Percentiles rank a stretch among this genome's conserved stretches.
Evolutionary conservation across 306 rosid genomes (phyloP).

Genomic region (Lathyrus oleraceus): DNA sequence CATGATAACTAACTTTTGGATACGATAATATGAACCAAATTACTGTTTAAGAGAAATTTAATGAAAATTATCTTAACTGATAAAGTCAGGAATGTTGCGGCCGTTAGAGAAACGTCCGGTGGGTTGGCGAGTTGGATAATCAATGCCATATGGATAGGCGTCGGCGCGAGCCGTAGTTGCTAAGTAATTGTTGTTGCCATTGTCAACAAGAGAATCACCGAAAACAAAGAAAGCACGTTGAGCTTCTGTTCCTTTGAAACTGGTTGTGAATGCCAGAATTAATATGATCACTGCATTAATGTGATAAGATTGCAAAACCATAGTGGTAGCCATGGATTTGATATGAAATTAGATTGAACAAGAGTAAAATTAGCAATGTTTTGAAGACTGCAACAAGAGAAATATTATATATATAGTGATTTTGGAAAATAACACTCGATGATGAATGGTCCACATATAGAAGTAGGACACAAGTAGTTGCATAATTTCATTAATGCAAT

Average conservation of each 20-base stretch:
- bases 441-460: background rate
- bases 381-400: background rate
- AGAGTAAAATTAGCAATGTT: background rate
- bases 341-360: background rate
- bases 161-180: conserved; percentile 80
- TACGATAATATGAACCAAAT: no score
- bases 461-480: background rate
- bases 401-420: conserved; percentile 28
- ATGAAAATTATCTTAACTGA: conserved; percentile 45
- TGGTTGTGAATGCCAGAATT: conserved; percentile 20
- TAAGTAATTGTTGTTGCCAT: conserved; percentile 71
- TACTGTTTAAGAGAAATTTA: background rate
- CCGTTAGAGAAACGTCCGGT: conserved; percentile 93
- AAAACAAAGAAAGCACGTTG: conserved; percentile 77
- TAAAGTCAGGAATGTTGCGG: conserved; percentile 72
- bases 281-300: background rate
- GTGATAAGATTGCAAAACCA: conserved; percentile 19
- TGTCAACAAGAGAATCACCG: conserved; percentile 82
- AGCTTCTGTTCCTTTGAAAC: conserved; percentile 47
- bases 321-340: conserved; percentile 14
- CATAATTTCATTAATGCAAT: background rate
- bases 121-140: conserved; percentile 61
- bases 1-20: no score
- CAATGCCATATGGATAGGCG: conserved; percentile 72
- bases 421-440: background rate